Evolutionary conservation across 495 filamentous ascomycete species (phyloP).

Genomic region (Trichoderma erinaceum): DNA sequence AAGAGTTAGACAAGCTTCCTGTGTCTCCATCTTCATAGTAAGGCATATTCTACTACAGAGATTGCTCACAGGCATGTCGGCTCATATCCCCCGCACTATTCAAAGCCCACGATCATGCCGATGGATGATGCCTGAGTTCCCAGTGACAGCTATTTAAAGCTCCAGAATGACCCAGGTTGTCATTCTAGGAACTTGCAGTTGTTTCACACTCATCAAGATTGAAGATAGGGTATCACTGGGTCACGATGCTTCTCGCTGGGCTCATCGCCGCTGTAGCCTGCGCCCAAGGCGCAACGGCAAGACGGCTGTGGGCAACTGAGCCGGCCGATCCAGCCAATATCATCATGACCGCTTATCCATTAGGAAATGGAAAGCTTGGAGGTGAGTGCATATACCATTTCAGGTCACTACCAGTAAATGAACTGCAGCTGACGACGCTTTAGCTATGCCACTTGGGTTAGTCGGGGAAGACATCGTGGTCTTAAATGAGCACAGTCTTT

Average conservation of each 20-base stretch:
- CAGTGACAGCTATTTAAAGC: background rate
- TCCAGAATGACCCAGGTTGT: background rate
- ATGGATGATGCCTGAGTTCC: background rate
- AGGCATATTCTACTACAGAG: background rate
- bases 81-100: background rate
- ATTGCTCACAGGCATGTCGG: background rate
- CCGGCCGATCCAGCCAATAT: constrained; percentile 16
- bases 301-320: background rate
- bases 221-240: background rate
- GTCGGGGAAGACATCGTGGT: background rate
- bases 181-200: background rate
- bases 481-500: constrained; percentile 40
- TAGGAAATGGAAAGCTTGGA: constrained; percentile 37
- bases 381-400: constrained; percentile 11
- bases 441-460: constrained; percentile 9
- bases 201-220: background rate
- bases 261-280: background rate
- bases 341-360: constrained; percentile 28
- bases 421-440: background rate
- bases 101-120: background rate
- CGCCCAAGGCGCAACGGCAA: background rate
- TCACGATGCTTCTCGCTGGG: background rate
- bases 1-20: background rate
- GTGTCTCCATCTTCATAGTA: background rate
- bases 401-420: no score